Base-by-base conservation (phyloP, 2,329 filamentous ascomycete genomes). In the Lecanicillium sp. region DNA sequence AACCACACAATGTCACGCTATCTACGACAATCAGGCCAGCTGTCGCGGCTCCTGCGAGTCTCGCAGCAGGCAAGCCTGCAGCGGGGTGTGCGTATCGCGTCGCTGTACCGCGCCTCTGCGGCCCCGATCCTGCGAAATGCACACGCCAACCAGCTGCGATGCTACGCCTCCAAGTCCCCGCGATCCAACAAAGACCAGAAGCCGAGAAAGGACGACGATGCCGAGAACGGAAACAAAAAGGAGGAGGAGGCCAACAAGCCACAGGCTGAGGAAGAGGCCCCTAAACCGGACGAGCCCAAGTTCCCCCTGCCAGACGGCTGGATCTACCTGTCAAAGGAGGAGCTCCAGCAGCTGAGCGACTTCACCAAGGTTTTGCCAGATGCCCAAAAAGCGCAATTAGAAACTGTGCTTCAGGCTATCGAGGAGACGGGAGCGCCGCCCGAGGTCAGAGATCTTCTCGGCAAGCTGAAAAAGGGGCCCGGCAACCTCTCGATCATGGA, bases 391-490 rank as follows among this genome's bases (percentile, higher is more conserved):
- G 66, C 78, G 43, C 68, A 75, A 19, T 64, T 90, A 50, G 73
- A 81, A 50, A 72, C 78, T 40, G 72, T 82, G 8, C 67, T 86
- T n/a, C 68, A 77, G 52, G 70, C 75, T 23, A 74, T 91, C 52
- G 80, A 83, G 67, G 73, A 74, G 51, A 74, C 82, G 35, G 89
- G 89, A 9, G 78, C 89, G 14, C 87, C 88, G 1, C 58, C 68
- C 19, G 87, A 89, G 60, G 67, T 89, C 15, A 75, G 78, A 47
- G 75, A 84, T 32, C 58, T 81, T 51, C 63, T 80, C 35, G 60
- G 65, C 30, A 75, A 77, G 54, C 74, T 85, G 56, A 61, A 71
- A 70, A 58, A 68, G 62, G 63, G 74, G 10, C 78, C 80, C 15
- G 78, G 84, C 33, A 82, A 81, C 38, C 52, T 66, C 39, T 62